Evolutionary conservation across 352 stramenopile genomes (phyloP), one percentile per base, ranked within the genome.

Genomic region (Globisporangium sylvaticum): DNA sequence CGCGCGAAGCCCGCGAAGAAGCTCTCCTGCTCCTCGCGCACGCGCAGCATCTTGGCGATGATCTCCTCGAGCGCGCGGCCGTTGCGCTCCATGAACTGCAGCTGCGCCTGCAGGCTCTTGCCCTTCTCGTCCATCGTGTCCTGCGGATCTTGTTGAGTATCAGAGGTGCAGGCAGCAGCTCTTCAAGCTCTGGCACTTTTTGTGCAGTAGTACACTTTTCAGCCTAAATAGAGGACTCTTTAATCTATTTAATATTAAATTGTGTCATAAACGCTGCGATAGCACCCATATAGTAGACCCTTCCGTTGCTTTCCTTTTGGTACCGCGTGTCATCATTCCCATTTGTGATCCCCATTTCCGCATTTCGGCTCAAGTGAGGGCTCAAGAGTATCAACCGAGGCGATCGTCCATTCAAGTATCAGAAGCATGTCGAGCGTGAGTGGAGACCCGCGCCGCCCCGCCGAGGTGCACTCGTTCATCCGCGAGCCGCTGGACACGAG

Each of bases 71-170:
- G 71, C 44, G 84, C 82, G 53, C 73, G 82, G 1, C 80, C 76
- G 63, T 89, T 95, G 64, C 81, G 81, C 83, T 95, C 87, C 75
- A 93, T 84, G 66, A 94, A 87, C 73, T 93, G 82, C 61, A 95
- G 64, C 59, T 88, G 83, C 65, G 80, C 72, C 65, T 84, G 75
- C 27, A 91, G 59, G 24, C 72, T 70, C 39, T 69, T 69, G 2
- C 78, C 71, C 9, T 72, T 76, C 56, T 85, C 75, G 71, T 85
- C 84, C 79, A 86, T 87, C 1, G 9, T 69, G 24, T 25, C 25
- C 27, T 37, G 53, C 14, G 7, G 52, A 57, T 57, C 52, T 57
- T 32, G 52, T 34, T 27, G 24, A 32, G 52, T 34, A 34, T 34
- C 31, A 48, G 15, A n/a, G n/a, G n/a, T n/a, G n/a, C n/a, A n/a